Conservation (phyloP, 2,329 filamentous ascomycete species). For the Onygena corvina region DNA sequence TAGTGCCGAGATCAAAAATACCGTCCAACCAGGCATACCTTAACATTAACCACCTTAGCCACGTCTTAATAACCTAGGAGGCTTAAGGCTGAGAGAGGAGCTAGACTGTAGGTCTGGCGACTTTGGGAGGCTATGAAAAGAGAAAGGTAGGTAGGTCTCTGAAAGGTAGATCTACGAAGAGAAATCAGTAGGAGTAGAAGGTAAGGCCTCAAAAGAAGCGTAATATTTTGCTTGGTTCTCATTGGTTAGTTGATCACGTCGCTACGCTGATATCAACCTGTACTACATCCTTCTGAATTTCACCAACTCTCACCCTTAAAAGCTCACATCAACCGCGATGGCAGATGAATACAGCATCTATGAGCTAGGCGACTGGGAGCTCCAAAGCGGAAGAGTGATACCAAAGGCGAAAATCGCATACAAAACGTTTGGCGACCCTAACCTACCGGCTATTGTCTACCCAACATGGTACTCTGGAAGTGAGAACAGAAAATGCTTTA, state of each 20-base stretch:
- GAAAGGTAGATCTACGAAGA: no score
- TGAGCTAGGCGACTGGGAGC: slow-evolving; percentile 52
- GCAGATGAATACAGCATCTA: slow-evolving; percentile 40
- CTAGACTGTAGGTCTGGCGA: no score
- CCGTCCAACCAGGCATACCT: no score
- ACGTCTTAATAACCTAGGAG: no score
- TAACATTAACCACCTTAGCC: no score
- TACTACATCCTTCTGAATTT: slow-evolving; percentile 96
- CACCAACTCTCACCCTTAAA: slow-evolving; percentile 77
- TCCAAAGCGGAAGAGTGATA: slow-evolving; percentile 53
- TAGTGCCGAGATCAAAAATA: no score
- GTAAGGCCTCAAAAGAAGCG: no score
- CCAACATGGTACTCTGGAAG: slow-evolving; percentile 62
- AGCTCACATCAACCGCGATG: slow-evolving; percentile 51
- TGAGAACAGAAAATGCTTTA: slow-evolving; percentile 24
- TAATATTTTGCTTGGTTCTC: no score
- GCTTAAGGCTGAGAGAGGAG: no score
- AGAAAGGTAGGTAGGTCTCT: no score
- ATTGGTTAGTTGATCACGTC: slow-evolving; percentile 54
- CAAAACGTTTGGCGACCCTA: slow-evolving; percentile 58
- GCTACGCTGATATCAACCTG: slow-evolving; percentile 89
- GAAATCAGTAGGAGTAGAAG: no score
- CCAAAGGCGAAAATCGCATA: slow-evolving; percentile 59
- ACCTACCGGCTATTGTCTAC: slow-evolving; percentile 57
- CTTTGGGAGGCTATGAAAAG: no score